Evolutionary conservation across 139 green algal genomes (phyloP), one percentile per base, ranked within the genome.

Genomic region (Protoeuglena noctilucae): DNA sequence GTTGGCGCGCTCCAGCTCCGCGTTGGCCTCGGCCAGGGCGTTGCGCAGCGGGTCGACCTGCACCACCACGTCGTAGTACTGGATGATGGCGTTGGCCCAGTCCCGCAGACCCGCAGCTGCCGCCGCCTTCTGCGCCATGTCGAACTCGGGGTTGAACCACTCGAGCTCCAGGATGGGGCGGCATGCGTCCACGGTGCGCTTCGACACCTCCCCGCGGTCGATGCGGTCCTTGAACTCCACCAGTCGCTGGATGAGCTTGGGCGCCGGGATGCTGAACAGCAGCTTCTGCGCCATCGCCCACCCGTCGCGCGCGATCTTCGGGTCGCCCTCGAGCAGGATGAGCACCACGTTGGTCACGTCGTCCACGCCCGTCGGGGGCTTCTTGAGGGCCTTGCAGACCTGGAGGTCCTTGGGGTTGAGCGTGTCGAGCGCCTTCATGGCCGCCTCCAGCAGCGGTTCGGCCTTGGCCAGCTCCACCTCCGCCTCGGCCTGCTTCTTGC

Each of bases 1-100:
- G 54, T 88, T 86, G 45, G 82, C 82, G 30, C 77, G 78, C 60
- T 80, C 65, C 26, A 84, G 76, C 72, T 81, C 84, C 6, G 73
- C 74, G 53, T 93, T 93, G 48, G 84, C 84, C 43, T 71, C 81
- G 12, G 76, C 80, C 54, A 93, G 63, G 69, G 90, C 81, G 46
- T 79, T 65, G 23, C 80, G 65, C 76, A 89, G 90, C 52, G 84
- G 84, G 71, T 89, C 81, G 22, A 82, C 66, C 61, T 67, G 75
- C 27, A 62, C 70, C 43, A 85, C 81, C 22, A 87, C 82, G 54
- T 93, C 82, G 61, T 80, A 89, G 73, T 93, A 93, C 53, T 78
- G 80, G 41, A 91, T 76, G 49, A 93, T 93, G 72, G 90, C 89
- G 69, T 88, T 79, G 17, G 80, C 79, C 75, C 81, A 93, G 45